Conservation (phyloP, 768 basidiomycete genomes). For the Hygrophorus pudorinus region DNA sequence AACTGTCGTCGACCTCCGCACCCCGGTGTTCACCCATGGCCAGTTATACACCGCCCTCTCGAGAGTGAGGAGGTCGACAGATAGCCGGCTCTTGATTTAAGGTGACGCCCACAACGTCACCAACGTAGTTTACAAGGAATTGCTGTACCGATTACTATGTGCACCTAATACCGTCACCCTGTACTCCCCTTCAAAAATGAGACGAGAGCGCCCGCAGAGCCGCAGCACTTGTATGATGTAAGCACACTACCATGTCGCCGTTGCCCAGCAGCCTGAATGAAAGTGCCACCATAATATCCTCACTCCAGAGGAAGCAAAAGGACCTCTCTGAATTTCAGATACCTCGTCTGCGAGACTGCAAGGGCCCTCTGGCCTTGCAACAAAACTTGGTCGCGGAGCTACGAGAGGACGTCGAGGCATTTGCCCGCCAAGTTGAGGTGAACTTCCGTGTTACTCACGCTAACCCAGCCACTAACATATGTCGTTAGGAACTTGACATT, state of each 20-base stretch:
- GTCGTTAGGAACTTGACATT: slow-evolving; percentile 50
- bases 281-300: slow-evolving; percentile 43
- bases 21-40: slow-evolving; percentile 29
- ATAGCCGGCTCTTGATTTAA: too few species aligned
- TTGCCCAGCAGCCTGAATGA: slow-evolving; percentile 44
- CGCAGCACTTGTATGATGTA: too few species aligned
- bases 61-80: too few species aligned
- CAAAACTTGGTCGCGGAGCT: slow-evolving; percentile 68
- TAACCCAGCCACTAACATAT: slow-evolving; percentile 3
- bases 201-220: too few species aligned
- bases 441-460: slow-evolving; percentile 7
- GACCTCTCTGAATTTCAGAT: slow-evolving; percentile 68
- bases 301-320: too few species aligned
- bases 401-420: slow-evolving; percentile 60
- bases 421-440: slow-evolving; percentile 64
- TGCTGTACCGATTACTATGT: too few species aligned
- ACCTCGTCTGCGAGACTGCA: slow-evolving; percentile 59
- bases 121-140: too few species aligned
- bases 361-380: slow-evolving; percentile 60
- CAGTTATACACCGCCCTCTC: too few species aligned
- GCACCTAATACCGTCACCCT: too few species aligned
- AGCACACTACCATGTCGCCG: slow-evolving; percentile 47
- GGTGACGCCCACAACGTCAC: too few species aligned
- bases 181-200: too few species aligned
- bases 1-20: slow-evolving; percentile 27